Evolutionary conservation across 208 protist genomes (phyloP).

Genomic region (Vickermania spadyakhi): DNA sequence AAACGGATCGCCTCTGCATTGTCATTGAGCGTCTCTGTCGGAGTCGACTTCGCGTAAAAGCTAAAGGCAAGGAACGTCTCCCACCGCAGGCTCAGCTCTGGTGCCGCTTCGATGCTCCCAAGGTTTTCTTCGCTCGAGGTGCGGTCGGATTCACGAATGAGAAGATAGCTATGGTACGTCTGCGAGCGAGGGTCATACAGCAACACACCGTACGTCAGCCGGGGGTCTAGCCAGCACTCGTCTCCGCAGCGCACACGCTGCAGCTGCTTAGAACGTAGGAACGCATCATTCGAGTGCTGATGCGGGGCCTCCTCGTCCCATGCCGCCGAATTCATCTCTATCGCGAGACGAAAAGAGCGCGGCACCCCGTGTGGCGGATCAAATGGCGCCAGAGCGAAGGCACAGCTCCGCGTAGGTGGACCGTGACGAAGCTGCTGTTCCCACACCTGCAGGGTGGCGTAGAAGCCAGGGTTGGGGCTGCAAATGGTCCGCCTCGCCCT

Average conservation of each 20-base stretch:
- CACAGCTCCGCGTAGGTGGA: slow-evolving; percentile 39
- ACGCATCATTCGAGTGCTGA: not conserved
- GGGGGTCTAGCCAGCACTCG: not conserved
- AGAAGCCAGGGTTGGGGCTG: slow-evolving; percentile 89
- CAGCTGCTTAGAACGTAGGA: not conserved
- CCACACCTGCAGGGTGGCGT: slow-evolving; percentile 77
- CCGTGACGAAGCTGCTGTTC: slow-evolving; percentile 48
- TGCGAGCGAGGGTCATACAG: slow-evolving; percentile 6
- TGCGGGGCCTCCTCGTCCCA: not conserved
- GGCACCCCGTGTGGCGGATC: slow-evolving; percentile 20
- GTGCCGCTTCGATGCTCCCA: no score
- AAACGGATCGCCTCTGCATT: slow-evolving; percentile 12
- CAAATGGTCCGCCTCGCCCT: slow-evolving; percentile 56
- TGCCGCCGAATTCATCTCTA: slow-evolving; percentile 12
- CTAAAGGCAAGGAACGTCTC: slow-evolving; percentile 14
- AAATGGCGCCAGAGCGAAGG: slow-evolving; percentile 41
- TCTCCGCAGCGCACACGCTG: not conserved
- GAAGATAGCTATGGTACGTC: not conserved
- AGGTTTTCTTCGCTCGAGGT: no score
- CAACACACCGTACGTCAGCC: slow-evolving; percentile 52
- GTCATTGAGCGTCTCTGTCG: slow-evolving; percentile 18
- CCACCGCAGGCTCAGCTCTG: no score
- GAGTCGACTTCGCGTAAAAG: no score
- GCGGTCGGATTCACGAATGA: no score
- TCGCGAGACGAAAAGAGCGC: slow-evolving; percentile 47